Evolutionary conservation across 345 rosid genomes (phyloP), one percentile per base, ranked within the genome.

Genomic region (Zanthoxylum bungeanum): DNA sequence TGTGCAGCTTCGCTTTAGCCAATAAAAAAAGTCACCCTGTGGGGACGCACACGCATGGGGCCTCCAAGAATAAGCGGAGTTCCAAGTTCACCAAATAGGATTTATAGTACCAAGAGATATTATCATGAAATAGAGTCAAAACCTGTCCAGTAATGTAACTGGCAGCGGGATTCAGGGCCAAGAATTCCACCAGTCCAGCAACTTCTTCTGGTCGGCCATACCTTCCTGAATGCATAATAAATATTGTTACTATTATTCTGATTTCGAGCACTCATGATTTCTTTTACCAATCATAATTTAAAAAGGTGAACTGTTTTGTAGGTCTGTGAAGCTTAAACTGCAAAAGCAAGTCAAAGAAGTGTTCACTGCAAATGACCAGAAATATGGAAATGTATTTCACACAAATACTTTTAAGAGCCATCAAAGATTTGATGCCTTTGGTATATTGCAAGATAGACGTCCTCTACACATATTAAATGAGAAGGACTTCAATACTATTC

Each of bases 191-290:
- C 79, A 93, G 83, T 78, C 98, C 98, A 9, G 98, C 98, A 73
- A 96, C 99, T 83, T 92, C 99, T 83, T 93, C 97, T 1, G 99
- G 94, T 81, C 84, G 96, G 61, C 99, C 99, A 73, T 91, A 96
- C 69, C 99, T 84, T 66, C 97, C 99, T 96, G 90, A 52, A 78
- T 59, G 46, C 27, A 75, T 22, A 57, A 56, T 10, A 69, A 55
- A 59, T 7, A 70, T 22, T 33, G 37, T 64, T 44, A 68, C 31
- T 37, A 77, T 9, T 12, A 8, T 37, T 27, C 53, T 11, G 51
- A 71, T n/a, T 58, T 5, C 28, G 42, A 22, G 51, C 16, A 39
- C 24, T 28, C 7, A 4, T 53, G 40, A 60, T 34, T 47, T 59
- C 19, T 47, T 60, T n/a, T 30, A 44, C 65, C 47, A 9, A 60